These are phyloP conservation scores for Fusarium sp. DNA, from an alignment of 2,329 filamentous ascomycete species.

Conservation along the genomic window DNA sequence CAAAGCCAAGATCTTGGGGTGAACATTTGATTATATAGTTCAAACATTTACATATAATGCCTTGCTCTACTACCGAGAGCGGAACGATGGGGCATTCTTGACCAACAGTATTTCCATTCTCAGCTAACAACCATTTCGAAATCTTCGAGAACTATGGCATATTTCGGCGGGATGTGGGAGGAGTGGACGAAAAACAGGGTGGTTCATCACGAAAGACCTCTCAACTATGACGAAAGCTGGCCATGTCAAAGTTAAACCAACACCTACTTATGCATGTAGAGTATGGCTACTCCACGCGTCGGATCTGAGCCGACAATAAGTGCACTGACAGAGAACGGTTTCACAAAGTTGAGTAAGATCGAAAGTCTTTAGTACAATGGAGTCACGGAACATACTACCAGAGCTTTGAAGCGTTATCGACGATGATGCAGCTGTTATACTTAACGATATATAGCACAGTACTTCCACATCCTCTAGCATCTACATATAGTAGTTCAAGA, in stretches of 20 bases:
- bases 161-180: neutral
- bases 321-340: neutral
- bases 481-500: neutral
- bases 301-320: neutral
- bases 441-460: neutral
- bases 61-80: neutral
- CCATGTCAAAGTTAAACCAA: neutral
- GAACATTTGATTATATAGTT: neutral
- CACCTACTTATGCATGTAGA: neutral
- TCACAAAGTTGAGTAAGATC: neutral
- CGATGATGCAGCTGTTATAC: neutral
- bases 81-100: neutral
- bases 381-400: too few relatives aligned
- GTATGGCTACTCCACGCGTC: neutral
- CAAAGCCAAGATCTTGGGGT: neutral
- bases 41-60: neutral
- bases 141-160: neutral
- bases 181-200: neutral
- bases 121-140: neutral
- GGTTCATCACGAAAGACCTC: neutral
- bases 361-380: too few relatives aligned
- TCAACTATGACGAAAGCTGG: neutral
- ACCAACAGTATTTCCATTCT: neutral
- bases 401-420: too few relatives aligned
- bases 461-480: neutral